Evolutionary conservation across 129 eudicot genomes (phyloP).

Genomic region (Sambucus nigra): DNA sequence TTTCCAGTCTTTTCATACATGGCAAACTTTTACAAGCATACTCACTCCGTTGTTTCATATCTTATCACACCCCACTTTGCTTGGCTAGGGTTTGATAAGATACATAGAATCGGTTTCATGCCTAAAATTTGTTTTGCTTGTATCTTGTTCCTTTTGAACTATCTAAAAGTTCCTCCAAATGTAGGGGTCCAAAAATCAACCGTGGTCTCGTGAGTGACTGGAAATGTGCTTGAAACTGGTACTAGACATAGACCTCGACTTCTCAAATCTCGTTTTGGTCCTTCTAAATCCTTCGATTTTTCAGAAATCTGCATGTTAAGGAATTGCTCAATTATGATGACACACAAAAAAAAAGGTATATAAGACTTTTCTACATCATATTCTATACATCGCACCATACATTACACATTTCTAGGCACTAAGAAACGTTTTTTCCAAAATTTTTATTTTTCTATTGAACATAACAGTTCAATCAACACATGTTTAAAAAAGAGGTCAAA

Average conservation of each 20-base stretch:
- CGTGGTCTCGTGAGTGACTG: slow-evolving; percentile 73
- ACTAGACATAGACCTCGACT: slow-evolving; percentile 86
- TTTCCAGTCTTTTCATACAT: slow-evolving; percentile 6
- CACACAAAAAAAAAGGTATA: neutral
- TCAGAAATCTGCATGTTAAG: slow-evolving; percentile 28
- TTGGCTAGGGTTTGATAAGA: slow-evolving; percentile 16
- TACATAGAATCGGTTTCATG: neutral
- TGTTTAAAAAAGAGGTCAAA: no score
- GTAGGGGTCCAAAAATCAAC: slow-evolving; percentile 96
- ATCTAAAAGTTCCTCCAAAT: slow-evolving; percentile 86
- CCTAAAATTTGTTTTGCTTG: neutral
- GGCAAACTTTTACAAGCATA: no score
- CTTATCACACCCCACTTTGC: slow-evolving; percentile 29
- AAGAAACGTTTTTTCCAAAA: no score
- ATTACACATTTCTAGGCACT: no score
- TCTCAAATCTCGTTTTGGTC: slow-evolving; percentile 58
- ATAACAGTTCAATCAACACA: no score
- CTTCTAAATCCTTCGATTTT: slow-evolving; percentile 45
- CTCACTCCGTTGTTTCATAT: slow-evolving; percentile 18
- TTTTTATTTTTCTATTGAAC: no score
- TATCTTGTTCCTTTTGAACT: neutral
- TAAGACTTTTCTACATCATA: no score
- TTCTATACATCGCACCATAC: no score
- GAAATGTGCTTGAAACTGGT: slow-evolving; percentile 89
- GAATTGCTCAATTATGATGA: neutral